Evolutionary conservation across 192 early-diverging fungal genomes (phyloP).

Genomic region (Coemansia sp.): DNA sequence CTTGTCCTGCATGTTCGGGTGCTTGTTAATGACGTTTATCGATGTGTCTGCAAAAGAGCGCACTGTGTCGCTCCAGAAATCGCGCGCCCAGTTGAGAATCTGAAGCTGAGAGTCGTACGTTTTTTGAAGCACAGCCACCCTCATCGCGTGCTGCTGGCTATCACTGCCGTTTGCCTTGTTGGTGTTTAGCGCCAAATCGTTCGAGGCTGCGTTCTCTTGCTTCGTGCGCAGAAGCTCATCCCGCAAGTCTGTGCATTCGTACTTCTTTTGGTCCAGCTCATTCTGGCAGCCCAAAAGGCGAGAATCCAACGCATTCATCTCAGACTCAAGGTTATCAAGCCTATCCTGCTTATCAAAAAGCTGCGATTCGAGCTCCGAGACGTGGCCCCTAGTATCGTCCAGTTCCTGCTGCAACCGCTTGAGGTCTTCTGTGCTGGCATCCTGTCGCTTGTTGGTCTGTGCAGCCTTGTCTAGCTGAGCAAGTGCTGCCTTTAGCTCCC

Average conservation of each 20-base stretch:
- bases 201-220: neutral
- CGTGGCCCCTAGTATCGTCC: slow-evolving; percentile 12
- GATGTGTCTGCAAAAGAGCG: slow-evolving; percentile 8
- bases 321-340: slow-evolving; percentile 23
- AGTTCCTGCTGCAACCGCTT: slow-evolving; percentile 5
- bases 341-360: slow-evolving; percentile 26
- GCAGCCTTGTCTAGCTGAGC: slow-evolving; percentile 20
- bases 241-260: neutral
- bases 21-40: neutral
- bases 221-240: neutral
- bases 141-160: neutral
- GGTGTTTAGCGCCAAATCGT: neutral
- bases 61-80: slow-evolving; percentile 31
- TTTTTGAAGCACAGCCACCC: slow-evolving; percentile 24
- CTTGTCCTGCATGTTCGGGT: neutral
- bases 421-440: neutral
- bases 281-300: neutral
- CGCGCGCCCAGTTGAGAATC: slow-evolving; percentile 27
- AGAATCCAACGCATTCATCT: slow-evolving; percentile 5
- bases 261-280: neutral
- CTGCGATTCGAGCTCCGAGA: slow-evolving; percentile 23
- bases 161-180: neutral
- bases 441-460: neutral
- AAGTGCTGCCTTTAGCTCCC: slow-evolving; percentile 11
- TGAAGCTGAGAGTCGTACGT: slow-evolving; percentile 34